Base-by-base conservation (phyloP, 106 monocot genomes). In the Dendrobium officinale region DNA sequence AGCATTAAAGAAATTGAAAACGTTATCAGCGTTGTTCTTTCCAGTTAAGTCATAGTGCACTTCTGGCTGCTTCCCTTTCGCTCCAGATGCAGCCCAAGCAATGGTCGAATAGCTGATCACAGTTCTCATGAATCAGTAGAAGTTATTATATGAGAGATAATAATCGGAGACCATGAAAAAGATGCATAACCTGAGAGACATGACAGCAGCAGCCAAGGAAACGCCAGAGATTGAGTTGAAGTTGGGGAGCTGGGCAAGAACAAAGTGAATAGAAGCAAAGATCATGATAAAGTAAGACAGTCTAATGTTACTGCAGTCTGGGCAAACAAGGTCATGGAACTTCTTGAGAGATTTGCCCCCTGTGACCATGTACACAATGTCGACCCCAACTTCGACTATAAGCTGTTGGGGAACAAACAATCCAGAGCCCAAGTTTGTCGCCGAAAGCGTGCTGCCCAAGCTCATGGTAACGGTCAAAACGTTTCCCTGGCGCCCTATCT, bases 311-410 rank as follows among this genome's bases (percentile, higher is more conserved):
- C 55, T 70, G 80, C 77, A 67, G 8, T 47, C 45, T 0, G 75
- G 77, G 55, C 80, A 85, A 9, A 56, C 68, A 22, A 75, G 2
- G 2, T 85, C 80, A 44, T 77, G 68, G 80, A 85, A 85, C 20
- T 85, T 85, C 42, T 80, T 33, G 10, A 85, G 24, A 4, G 84
- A 85, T 42, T 76, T 85, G 4, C 77, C 84, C 0, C 84, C 84
- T 19, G 84, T 85, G 77, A 85, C 84, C 75, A 77, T 85, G 77
- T 85, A 85, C 17, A 85, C 84, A 13, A 85, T 85, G 55, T 80
- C 55, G 4, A 64, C 67, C 4, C 77, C 48, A 9, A 85, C 75
- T 75, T 77, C 68, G 1, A 85, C 84, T 9, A 85, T 48, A 1
- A 85, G 77, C 27, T 85, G 84, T 5, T 85, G 84, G 2, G 84